Conservation (phyloP, 495 filamentous ascomycete species). For the Umbilicaria muhlenbergii region DNA sequence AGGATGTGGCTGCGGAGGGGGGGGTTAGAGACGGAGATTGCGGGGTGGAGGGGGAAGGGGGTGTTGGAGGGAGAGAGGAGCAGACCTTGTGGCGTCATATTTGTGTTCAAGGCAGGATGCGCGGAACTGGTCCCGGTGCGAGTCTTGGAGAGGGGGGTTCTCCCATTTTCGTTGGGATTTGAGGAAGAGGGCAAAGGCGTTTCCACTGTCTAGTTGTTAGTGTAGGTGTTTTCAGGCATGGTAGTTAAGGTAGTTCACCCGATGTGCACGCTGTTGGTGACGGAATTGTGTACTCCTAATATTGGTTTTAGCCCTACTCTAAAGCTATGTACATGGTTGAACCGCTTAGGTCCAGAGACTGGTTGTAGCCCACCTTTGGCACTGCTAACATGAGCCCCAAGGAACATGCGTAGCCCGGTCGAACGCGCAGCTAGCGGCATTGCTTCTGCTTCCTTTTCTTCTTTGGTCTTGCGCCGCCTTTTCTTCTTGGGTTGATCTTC, state of each 20-base stretch:
- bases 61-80: not conserved
- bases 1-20: constrained; percentile 44
- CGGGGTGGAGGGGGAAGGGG: not conserved
- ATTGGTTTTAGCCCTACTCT: constrained; percentile 1
- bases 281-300: constrained; percentile 63
- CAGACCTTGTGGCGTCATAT: constrained; percentile 49
- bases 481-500: constrained; percentile 5
- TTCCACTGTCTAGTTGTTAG: constrained; percentile 39
- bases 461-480: constrained; percentile 22
- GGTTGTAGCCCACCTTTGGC: constrained; percentile 51
- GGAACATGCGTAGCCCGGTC: constrained; percentile 56
- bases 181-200: constrained; percentile 85
- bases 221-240: not conserved
- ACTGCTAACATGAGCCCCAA: constrained; percentile 82
- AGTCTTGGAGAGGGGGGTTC: constrained; percentile 59
- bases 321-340: not conserved
- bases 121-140: constrained; percentile 51
- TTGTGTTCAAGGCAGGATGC: constrained; percentile 47
- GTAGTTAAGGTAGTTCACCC: constrained; percentile 25
- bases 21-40: not conserved
- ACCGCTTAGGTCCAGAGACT: not conserved
- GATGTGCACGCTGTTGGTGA: constrained; percentile 64
- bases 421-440: constrained; percentile 59
- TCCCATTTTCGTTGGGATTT: constrained; percentile 93
- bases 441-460: constrained; percentile 26